These are phyloP conservation scores for Boechera stricta DNA, from an alignment of 345 rosid species.

Conservation along the genomic window DNA sequence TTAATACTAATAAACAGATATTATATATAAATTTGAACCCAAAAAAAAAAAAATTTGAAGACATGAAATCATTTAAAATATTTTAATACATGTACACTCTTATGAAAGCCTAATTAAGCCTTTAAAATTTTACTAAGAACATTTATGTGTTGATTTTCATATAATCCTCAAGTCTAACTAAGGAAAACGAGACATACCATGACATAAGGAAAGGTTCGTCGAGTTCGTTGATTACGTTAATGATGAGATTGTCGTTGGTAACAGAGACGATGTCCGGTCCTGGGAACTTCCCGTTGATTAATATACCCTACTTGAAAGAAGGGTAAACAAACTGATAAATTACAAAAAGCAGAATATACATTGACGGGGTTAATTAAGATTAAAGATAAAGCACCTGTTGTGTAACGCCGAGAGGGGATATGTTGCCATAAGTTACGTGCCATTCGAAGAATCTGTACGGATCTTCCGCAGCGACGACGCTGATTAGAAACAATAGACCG, in stretches of 20 bases:
- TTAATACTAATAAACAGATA: too few relatives aligned
- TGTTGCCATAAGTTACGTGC: constrained; percentile 36
- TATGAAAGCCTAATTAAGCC: background rate
- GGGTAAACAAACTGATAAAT: background rate
- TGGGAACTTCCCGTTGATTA: constrained; percentile 51
- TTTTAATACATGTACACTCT: background rate
- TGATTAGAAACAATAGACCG: background rate
- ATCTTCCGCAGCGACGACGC: constrained; percentile 10
- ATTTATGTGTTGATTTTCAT: background rate
- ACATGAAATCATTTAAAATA: background rate
- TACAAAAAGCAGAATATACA: background rate
- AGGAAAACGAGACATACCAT: constrained; percentile 2
- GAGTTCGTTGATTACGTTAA: constrained; percentile 66
- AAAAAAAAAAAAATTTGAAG: background rate
- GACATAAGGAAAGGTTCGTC: constrained; percentile 66
- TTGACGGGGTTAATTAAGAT: background rate
- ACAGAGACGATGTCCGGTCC: constrained; percentile 77
- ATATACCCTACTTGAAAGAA: constrained; percentile 32
- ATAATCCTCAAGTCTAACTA: background rate
- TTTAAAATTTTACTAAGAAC: background rate
- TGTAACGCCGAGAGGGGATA: constrained; percentile 24
- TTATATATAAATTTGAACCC: too few relatives aligned
- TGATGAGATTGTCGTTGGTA: constrained; percentile 73
- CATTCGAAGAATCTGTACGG: constrained; percentile 28
- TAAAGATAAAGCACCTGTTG: constrained; percentile 26